phyloP scores from a whole-genome alignment of 768 basidiomycete genomes.

The Pilatotrama ljubarskyi region DNA sequence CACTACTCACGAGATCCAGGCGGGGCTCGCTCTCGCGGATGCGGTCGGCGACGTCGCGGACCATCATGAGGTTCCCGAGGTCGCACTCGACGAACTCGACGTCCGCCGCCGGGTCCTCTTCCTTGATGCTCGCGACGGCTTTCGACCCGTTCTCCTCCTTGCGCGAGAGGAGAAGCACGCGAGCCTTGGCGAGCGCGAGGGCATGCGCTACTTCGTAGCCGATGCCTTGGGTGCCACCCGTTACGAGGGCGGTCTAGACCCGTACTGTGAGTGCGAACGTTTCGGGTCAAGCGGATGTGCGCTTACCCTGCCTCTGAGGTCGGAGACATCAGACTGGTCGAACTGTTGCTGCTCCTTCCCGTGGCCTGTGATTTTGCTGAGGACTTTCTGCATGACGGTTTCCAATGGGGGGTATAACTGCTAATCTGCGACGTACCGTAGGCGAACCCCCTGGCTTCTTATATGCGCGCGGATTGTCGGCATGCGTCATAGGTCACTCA shows the following conservation, averaged over 20 bases:
- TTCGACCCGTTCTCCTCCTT: constrained; percentile 28
- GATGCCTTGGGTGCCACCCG: constrained; percentile 32
- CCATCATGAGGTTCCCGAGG: constrained; percentile 27
- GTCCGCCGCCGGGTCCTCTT: constrained; percentile 17
- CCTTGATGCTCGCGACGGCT: constrained; percentile 27
- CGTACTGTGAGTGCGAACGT: no score
- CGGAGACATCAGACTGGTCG: no score
- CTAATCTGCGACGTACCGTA: no score
- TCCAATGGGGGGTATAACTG: no score
- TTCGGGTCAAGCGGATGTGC: no score
- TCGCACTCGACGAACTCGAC: constrained; percentile 31
- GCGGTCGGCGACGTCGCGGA: constrained; percentile 29
- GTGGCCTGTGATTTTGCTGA: no score
- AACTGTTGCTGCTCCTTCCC: no score
- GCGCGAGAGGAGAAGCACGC: constrained; percentile 30
- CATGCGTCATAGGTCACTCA: no score
- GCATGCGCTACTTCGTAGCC: constrained; percentile 32
- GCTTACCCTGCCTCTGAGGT: no score
- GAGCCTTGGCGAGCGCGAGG: constrained; percentile 30
- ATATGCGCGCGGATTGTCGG: no score
- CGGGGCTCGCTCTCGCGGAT: constrained; percentile 23
- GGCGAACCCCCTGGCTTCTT: no score
- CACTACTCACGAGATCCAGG: constrained; percentile 23
- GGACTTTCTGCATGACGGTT: no score
- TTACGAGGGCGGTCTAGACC: constrained; percentile 34